Base-by-base conservation (phyloP, 345 rosid species). In the Lepidium aucheri region DNA sequence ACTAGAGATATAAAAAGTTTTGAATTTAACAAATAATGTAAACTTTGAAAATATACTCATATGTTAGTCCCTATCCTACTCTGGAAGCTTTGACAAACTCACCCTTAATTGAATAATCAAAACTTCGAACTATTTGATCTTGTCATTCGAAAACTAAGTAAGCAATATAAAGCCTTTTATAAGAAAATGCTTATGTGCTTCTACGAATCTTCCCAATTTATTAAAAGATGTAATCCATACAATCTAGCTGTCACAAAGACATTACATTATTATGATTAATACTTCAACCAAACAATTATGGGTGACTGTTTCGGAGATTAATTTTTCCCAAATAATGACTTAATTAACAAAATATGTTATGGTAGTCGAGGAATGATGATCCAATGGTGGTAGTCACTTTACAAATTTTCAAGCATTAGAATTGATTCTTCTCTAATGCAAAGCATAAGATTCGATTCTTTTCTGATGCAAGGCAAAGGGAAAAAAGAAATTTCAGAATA, bases 171-270 rank as follows among this genome's bases (percentile, higher is more conserved):
- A 56, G 55, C 28, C 10, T 7, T 38, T 38, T 16, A 18, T 50
- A 58, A 38, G 26, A 22, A 45, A 28, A 46, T 39, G 24, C 28
- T 20, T 20, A 9, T 51, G 17, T 51, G 44, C 41, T 18, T 60
- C 45, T 53, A 69, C 36, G 59, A 49, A 59, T 50, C 66, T 40
- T 28, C 33, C 24, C 50, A 51, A 59, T 58, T 17, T 46, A 56
- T 56, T 15, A 32, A 40, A 1, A 22, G 43, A 12, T 61, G 52
- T 42, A 53, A 22, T 52, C 62, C 55, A 35, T 60, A 53, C 45
- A 51, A 44, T 53, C 56, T 55, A 20, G 56, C 47, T 46, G 50
- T 70, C 22, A 20, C 22, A 20, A 20, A 20, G 3, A 20, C 22
- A 20, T 20, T 20, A 20, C 22, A 3, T 20, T 20, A n/a, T n/a